Evolutionary conservation across 352 stramenopile species (phyloP), one percentile per base, ranked within the genome.

Genomic region (Pythium periplocum): DNA sequence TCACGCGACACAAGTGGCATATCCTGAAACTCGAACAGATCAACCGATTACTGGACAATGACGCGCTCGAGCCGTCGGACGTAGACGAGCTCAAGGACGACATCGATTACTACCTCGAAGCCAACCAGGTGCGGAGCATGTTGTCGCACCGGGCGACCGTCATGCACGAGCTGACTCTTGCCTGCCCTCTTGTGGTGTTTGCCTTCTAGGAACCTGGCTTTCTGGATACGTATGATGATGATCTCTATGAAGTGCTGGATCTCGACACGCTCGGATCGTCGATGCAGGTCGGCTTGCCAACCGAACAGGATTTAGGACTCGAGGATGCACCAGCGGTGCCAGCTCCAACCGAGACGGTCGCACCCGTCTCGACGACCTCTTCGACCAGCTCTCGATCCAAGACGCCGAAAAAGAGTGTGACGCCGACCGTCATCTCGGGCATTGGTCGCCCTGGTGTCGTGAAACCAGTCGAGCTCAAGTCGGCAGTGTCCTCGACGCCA

Each of bases 11-110:
- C 70, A 98, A 98, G 70, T 98, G 87, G 73, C 97, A 99, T 73
- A 90, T 99, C 37, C 84, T 95, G 47, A 98, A 98, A 64, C 76
- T 99, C 34, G 97, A 99, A 66, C 93, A 98, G 64, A 98, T 99
- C 67, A 98, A 98, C 44, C 88, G 96, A 37, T 67, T 99, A 26
- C 78, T 99, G 46, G 96, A 98, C 56, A 99, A 99, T 70, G 92
- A 98, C 61, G 77, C 86, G 11, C 73, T 99, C 8, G 82, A 97
- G 43, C 77, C 95, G 12, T 79, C 96, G 10, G 64, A 90, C 36
- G 90, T 99, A 11, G 93, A 99, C 56, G 82, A 97, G 12, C 75
- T 99, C 31, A 98, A 98, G 69, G 97, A 99, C 40, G 95, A 99
- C 68, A 73, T 99, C 9, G 96, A 99, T 12, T 99, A 98, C 63